Conservation (phyloP, 2,329 filamentous ascomycete genomes). For the Ceratocystis cubensis region DNA sequence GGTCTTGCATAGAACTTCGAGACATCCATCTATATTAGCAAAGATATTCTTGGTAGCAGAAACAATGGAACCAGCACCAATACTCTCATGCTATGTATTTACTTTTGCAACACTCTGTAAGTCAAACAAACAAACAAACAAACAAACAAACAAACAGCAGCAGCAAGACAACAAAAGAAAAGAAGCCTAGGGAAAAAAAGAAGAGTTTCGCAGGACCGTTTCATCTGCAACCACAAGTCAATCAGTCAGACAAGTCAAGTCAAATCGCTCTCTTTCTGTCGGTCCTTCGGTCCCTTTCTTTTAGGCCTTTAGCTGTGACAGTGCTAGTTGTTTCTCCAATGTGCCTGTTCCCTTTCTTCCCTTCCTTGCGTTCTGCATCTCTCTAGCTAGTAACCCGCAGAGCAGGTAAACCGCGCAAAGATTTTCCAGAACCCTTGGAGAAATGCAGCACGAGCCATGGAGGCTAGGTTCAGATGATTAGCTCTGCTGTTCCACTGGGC, state of each 20-base stretch:
- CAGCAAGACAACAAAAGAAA: not conserved
- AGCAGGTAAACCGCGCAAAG: not conserved
- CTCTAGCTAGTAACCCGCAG: not conserved
- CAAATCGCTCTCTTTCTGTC: not conserved
- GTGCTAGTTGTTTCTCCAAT: no score
- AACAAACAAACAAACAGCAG: not conserved
- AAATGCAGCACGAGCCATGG: not conserved
- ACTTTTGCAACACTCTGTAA: not conserved
- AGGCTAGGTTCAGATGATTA: not conserved
- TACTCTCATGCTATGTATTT: not conserved
- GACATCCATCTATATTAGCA: no score
- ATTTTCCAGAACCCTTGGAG: constrained; percentile 4
- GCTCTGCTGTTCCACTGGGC: not conserved
- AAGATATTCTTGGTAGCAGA: not conserved
- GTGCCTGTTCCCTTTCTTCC: not conserved
- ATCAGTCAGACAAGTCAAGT: not conserved
- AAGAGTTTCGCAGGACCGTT: not conserved
- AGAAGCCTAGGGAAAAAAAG: not conserved
- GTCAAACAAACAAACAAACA: constrained; percentile 5
- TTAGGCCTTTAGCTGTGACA: no score
- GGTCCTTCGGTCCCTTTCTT: not conserved
- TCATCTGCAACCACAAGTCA: not conserved
- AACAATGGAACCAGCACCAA: not conserved
- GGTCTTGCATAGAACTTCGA: no score
- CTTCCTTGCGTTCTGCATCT: not conserved